These are phyloP conservation scores for Solanum sejunctum DNA, from an alignment of 257 asterid species.

Conservation along the genomic window DNA sequence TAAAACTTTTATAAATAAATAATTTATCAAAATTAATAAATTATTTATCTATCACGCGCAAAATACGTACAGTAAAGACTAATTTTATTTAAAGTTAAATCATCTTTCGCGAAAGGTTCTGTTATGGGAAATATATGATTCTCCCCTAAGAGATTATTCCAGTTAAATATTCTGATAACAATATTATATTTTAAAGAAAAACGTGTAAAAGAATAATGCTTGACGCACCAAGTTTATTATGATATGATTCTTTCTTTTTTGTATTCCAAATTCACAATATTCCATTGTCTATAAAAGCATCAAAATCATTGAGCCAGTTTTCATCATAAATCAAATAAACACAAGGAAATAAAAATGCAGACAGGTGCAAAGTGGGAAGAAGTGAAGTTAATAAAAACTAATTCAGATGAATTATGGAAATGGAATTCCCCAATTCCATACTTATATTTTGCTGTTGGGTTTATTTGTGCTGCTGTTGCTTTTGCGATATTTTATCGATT, in stretches of 20 bases:
- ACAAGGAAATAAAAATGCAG: background rate
- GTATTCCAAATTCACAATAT: background rate
- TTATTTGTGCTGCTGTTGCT: background rate
- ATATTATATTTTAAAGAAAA: background rate
- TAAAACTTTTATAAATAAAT: no score
- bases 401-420: background rate
- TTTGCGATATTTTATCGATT: background rate
- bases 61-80: no score
- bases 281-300: background rate
- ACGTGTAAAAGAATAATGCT: background rate
- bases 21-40: no score
- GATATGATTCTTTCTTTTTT: background rate
- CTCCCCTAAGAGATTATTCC: background rate
- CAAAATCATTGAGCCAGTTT: background rate
- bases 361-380: background rate
- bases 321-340: background rate
- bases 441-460: background rate
- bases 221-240: background rate
- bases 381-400: background rate
- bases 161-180: background rate
- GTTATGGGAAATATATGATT: background rate
- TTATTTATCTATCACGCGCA: no score
- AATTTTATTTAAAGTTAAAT: background rate
- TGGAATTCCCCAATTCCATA: background rate
- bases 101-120: background rate